Evolutionary conservation across 805 yeast species (phyloP).

Genomic region (Torulaspora gathmanii): DNA sequence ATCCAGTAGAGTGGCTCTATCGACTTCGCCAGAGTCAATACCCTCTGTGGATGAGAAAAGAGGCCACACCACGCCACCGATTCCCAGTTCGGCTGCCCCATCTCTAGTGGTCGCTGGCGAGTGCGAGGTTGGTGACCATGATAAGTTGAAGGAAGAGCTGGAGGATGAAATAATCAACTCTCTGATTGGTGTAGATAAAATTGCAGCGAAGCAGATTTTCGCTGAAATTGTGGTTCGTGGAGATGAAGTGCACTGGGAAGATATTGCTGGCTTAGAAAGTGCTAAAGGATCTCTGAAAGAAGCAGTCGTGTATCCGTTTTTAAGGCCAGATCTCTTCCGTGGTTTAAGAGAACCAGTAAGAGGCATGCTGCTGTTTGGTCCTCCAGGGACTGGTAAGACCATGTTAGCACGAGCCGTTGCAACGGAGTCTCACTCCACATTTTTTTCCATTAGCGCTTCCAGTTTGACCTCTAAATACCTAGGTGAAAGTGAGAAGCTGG

Average conservation of each 20-base stretch:
- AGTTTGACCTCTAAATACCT: slow-evolving; percentile 80
- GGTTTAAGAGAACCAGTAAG: slow-evolving; percentile 92
- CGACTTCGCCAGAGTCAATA: slow-evolving; percentile 7
- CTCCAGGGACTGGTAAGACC: slow-evolving; percentile 98
- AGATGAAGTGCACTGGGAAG: slow-evolving; percentile 91
- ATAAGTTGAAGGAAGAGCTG: slow-evolving; percentile 15
- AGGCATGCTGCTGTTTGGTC: slow-evolving; percentile 95
- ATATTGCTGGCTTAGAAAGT: slow-evolving; percentile 85
- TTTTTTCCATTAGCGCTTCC: slow-evolving; percentile 86
- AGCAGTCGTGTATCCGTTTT: slow-evolving; percentile 91
- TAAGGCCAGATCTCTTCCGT: slow-evolving; percentile 86
- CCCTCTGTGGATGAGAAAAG: slow-evolving; percentile 4
- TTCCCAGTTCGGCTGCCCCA: slow-evolving; percentile 1
- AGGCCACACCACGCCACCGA: slow-evolving; percentile 1
- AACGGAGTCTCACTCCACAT: slow-evolving; percentile 87
- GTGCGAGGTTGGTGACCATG: slow-evolving; percentile 7
- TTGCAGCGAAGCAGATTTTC: slow-evolving; percentile 75
- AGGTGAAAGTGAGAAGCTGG: slow-evolving; percentile 93
- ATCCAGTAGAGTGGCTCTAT: slow-evolving; percentile 5
- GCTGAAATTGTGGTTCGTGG: slow-evolving; percentile 86
- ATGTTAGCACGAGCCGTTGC: slow-evolving; percentile 98
- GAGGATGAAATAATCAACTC: slow-evolving; percentile 34
- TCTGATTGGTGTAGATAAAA: slow-evolving; percentile 65
- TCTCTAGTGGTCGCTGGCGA: not conserved
- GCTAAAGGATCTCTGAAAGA: slow-evolving; percentile 89